Evolutionary conservation across 1,284 basidiomycete species (phyloP).

Genomic region (Moesziomyces aphidis): DNA sequence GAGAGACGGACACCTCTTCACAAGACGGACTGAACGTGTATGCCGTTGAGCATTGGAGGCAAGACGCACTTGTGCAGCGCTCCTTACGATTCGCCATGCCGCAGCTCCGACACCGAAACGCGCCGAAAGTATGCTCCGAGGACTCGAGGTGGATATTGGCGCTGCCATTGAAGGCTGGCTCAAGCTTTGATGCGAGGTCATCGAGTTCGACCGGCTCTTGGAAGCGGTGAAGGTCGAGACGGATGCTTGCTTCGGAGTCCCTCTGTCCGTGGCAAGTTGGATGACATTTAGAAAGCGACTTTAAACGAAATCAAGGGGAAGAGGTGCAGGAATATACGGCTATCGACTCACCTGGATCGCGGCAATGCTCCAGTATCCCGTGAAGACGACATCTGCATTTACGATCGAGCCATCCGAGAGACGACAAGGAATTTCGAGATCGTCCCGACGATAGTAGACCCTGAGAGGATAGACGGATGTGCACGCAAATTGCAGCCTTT

Average conservation of each 20-base stretch:
- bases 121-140: conserved; percentile 14
- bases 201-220: background rate
- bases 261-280: no score
- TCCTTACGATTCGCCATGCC: conserved; percentile 27
- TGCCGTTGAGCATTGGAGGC: conserved; percentile 16
- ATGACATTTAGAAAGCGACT: no score
- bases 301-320: no score
- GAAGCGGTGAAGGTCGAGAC: background rate
- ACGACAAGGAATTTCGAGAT: background rate
- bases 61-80: background rate
- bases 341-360: background rate
- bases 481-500: background rate
- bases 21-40: background rate
- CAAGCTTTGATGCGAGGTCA: background rate
- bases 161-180: background rate
- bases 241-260: no score
- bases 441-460: background rate
- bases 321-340: no score
- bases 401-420: background rate
- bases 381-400: background rate
- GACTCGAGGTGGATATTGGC: background rate
- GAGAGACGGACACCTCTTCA: background rate
- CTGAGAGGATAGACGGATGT: background rate
- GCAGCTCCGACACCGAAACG: conserved; percentile 20
- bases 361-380: background rate